Evolutionary conservation across 2,329 filamentous ascomycete genomes (phyloP).

Genomic region (Corinectria fuckeliana): DNA sequence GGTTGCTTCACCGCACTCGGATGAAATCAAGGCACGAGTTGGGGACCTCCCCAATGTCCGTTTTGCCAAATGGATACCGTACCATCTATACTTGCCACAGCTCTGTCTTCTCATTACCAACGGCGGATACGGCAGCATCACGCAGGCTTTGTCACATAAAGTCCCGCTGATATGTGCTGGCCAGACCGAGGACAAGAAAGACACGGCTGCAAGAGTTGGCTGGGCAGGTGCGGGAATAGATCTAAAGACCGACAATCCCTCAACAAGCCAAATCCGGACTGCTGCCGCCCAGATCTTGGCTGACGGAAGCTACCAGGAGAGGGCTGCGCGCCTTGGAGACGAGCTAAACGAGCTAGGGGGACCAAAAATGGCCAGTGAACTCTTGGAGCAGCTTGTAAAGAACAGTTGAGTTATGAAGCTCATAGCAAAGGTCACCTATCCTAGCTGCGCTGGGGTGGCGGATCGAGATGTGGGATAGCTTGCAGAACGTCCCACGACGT

Average conservation of each 20-base stretch:
- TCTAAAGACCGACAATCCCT: constrained; percentile 44
- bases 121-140: constrained; percentile 47
- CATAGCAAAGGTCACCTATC: background rate
- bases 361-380: constrained; percentile 33
- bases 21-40: constrained; percentile 34
- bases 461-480: background rate
- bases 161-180: constrained; percentile 46
- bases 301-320: constrained; percentile 29
- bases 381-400: constrained; percentile 38
- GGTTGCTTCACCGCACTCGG: constrained; percentile 42
- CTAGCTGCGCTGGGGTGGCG: background rate
- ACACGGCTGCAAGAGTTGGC: constrained; percentile 43
- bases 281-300: constrained; percentile 38
- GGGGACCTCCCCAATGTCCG: constrained; percentile 37
- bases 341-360: constrained; percentile 40
- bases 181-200: constrained; percentile 46
- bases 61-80: constrained; percentile 46
- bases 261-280: constrained; percentile 31
- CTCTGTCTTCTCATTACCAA: constrained; percentile 46
- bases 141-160: constrained; percentile 44
- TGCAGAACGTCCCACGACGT: background rate
- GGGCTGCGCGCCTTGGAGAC: constrained; percentile 32
- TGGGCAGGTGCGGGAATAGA: constrained; percentile 45
- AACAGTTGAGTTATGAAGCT: background rate
- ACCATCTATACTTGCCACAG: constrained; percentile 44